Base-by-base conservation (phyloP, 495 filamentous ascomycete genomes). In the Podospora sp. region DNA sequence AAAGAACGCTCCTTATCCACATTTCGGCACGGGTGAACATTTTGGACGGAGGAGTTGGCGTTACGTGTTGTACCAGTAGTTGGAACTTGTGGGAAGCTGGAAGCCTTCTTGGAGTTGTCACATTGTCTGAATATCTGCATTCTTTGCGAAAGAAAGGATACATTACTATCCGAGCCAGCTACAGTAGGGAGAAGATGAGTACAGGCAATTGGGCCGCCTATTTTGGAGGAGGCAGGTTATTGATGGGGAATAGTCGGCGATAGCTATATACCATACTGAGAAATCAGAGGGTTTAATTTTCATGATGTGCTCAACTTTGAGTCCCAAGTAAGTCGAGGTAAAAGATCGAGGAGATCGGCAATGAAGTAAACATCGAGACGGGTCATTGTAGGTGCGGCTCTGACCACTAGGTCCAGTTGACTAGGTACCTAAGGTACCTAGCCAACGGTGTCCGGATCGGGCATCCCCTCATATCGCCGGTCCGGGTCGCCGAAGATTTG, bases 51-150 rank as follows among this genome's bases (percentile, higher is more conserved):
- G 58, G 58, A 22, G 58, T 60, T 40, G 29, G 58, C n/a, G 26
- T 21, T 36, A 40, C 58, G 40, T 60, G 9, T 56, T 60, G 58
- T 46, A 60, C 58, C 33, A 60, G 36, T 60, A 40, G 18, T 36
- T 46, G 40, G 40, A 46, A 46, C 40, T 46, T 46, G n/a, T 46
- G 5, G 40, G 40, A 46, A 46, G 40, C 40, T 46, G 40, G 40
- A 46, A 18, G 11, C 40, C 16, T 46, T 18, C 16, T 46, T 2
- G 40, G 16, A 18, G 9, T 46, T 46, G 40, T 46, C 40, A 46
- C 40, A 46, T 46, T 46, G 40, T 46, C 40, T 46, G 40, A 46
- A 46, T 46, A 46, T 46, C 12, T 46, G 40, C 40, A 46, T 46
- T 46, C 40, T 6, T 46, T 2, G 9, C 40, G 12, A 18, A 46